Percentiles rank a stretch among this genome's conserved stretches.
These are phyloP conservation scores for Poa annua DNA, from an alignment of 176 grass and related monocot species.

Conservation along the genomic window DNA sequence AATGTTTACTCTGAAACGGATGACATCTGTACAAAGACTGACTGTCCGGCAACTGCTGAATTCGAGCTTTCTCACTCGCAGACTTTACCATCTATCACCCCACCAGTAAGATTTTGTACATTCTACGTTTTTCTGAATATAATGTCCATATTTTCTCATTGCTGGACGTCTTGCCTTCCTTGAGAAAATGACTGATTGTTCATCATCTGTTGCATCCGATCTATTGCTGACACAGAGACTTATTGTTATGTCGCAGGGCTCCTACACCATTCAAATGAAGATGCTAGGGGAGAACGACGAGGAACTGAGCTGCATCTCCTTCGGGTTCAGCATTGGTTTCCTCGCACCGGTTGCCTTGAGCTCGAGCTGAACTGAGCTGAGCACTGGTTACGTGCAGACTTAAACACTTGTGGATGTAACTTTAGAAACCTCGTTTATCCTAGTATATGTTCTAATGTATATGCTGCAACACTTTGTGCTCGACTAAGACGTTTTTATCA, in stretches of 20 bases:
- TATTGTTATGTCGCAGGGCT: constrained; percentile 50
- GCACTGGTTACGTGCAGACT: not conserved
- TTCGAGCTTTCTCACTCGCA: constrained; percentile 55
- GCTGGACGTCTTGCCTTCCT: not conserved
- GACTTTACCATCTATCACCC: constrained; percentile 56
- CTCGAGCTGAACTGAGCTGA: not conserved
- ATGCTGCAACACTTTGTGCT: constrained; percentile 4
- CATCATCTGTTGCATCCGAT: not conserved
- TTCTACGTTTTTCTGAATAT: constrained; percentile 5
- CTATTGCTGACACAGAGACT: not conserved
- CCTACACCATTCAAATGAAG: constrained; percentile 80
- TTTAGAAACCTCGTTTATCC: not conserved
- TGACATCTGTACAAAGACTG: constrained; percentile 76
- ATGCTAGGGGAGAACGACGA: constrained; percentile 24
- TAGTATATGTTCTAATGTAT: not conserved
- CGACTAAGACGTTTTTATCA: constrained; percentile 5
- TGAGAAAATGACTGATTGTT: not conserved
- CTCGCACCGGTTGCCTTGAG: constrained; percentile 3
- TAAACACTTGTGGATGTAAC: constrained; percentile 13
- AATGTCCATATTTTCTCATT: not conserved
- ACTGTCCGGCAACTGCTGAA: constrained; percentile 61
- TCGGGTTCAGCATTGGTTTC: constrained; percentile 23
- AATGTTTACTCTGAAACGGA: constrained; percentile 63
- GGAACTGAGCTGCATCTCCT: constrained; percentile 24
- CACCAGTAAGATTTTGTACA: constrained; percentile 58